Conservation (phyloP, 164 flowering plant species). For the Annona squamosa region DNA sequence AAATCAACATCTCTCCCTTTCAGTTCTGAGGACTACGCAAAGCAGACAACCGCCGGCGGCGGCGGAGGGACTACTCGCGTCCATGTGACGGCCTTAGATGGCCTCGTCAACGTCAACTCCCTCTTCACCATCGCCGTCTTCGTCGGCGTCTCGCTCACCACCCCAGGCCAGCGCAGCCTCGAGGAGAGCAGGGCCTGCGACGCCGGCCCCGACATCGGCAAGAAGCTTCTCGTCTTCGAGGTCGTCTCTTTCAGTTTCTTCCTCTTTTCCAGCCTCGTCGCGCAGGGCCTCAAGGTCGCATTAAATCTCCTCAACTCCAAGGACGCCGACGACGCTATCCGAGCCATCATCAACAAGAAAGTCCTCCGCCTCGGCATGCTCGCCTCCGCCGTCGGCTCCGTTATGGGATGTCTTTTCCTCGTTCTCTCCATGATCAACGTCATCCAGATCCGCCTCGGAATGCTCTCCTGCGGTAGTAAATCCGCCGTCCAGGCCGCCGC, state of each 20-base stretch:
- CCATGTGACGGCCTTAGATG: constrained; percentile 59
- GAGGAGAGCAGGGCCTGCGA: constrained; percentile 22
- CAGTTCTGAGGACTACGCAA: neutral
- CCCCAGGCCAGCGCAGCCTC: constrained; percentile 17
- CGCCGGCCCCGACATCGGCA: constrained; percentile 28
- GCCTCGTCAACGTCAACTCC: constrained; percentile 65
- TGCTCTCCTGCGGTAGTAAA: constrained; percentile 20
- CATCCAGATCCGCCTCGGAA: constrained; percentile 27
- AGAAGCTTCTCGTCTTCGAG: constrained; percentile 32
- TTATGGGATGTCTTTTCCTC: constrained; percentile 31
- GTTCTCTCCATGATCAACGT: constrained; percentile 32
- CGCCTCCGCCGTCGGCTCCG: constrained; percentile 31
- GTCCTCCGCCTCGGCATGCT: constrained; percentile 31
- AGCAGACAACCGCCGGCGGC: neutral
- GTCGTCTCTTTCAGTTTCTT: constrained; percentile 34
- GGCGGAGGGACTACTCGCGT: constrained; percentile 32
- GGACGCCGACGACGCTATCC: constrained; percentile 20
- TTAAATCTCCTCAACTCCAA: constrained; percentile 34
- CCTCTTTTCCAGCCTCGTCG: constrained; percentile 31
- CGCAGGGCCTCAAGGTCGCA: constrained; percentile 31
- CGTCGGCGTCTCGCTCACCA: constrained; percentile 45
- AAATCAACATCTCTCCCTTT: no score
- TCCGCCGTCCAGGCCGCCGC: constrained; percentile 16
- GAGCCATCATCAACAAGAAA: constrained; percentile 24
- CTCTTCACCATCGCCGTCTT: constrained; percentile 68